Base-by-base conservation (phyloP, 169 alveolate species). In the Plasmodium gaboni region DNA sequence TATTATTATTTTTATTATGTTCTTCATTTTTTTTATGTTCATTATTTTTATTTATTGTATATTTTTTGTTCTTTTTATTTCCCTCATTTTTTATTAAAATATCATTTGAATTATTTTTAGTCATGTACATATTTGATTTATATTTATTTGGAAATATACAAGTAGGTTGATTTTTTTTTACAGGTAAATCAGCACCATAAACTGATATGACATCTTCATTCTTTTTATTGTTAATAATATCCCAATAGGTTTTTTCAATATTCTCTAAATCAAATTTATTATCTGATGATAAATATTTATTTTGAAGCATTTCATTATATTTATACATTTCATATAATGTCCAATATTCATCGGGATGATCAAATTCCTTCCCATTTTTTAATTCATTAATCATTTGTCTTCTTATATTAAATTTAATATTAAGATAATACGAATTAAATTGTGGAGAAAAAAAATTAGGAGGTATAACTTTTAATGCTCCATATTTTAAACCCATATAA, bases 401-500 rank as follows among this genome's bases (percentile, higher is more conserved):
- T 5, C 97, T 93, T 13, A 95, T 94, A 69, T 95, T 94, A 83
- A 95, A 95, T 74, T 89, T 86, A 91, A 94, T 42, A 28, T 73
- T 76, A 19, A 86, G 90, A 7, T 90, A 80, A 55, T 94, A 88
- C 13, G 95, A 68, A 17, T 95, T 93, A 85, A 95, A 87, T 46
- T 88, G 92, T 8, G 96, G 93, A 22, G 73, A 61, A 94, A 95
- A 95, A 32, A 92, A 95, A 12, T 61, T 74, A 9, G 97, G 97
- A 10, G 97, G 97, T 15, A 93, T 69, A 2, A 95, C 93, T 72
- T 95, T 95, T 53, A 95, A 86, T 1, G 96, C 97, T 22, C 97
- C 97, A 57, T 73, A 95, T 67, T 93, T 90, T 57, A 90, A 78
- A 15, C 97, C 97, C 73, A 68, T 61, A 5, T 63, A 76, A 44